A percentile compares a stretch with the other conserved stretches of the same genome.
phyloP scores from a whole-genome alignment of 306 rosid species.

The Vachellia collinsii region DNA sequence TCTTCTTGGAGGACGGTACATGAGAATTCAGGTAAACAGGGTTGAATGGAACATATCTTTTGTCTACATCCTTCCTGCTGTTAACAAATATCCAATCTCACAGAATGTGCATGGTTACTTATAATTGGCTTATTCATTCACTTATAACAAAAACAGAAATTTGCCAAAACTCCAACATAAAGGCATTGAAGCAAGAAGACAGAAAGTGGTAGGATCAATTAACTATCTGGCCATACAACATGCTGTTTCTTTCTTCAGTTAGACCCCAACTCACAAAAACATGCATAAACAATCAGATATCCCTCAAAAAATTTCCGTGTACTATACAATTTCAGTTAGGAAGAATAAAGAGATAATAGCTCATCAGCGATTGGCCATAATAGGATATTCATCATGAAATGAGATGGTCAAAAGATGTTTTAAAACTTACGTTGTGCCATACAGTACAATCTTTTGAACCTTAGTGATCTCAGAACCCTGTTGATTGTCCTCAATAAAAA shows the following conservation, averaged over 20 bases:
- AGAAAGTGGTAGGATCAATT: not conserved
- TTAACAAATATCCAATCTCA: not conserved
- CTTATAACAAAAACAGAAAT: not conserved
- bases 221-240: conserved; percentile 16
- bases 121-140: not conserved
- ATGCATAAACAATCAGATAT: conserved; percentile 16
- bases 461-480: conserved; percentile 74
- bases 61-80: not conserved
- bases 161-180: conserved; percentile 7
- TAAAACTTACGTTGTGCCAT: conserved; percentile 86
- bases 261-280: conserved; percentile 2
- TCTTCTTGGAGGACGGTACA: not conserved
- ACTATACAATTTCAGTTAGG: conserved; percentile 10
- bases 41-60: not conserved
- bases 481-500: conserved; percentile 94
- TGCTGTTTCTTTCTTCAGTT: conserved; percentile 27
- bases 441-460: conserved; percentile 80
- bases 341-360: conserved; percentile 9
- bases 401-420: not conserved
- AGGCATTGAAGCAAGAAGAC: not conserved
- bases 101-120: not conserved
- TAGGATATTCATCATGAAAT: not conserved
- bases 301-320: not conserved
- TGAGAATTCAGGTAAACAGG: not conserved
- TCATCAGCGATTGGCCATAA: not conserved